Conservation (phyloP, 2,329 filamentous ascomycete species). For the Hymenoscyphus albidus region DNA sequence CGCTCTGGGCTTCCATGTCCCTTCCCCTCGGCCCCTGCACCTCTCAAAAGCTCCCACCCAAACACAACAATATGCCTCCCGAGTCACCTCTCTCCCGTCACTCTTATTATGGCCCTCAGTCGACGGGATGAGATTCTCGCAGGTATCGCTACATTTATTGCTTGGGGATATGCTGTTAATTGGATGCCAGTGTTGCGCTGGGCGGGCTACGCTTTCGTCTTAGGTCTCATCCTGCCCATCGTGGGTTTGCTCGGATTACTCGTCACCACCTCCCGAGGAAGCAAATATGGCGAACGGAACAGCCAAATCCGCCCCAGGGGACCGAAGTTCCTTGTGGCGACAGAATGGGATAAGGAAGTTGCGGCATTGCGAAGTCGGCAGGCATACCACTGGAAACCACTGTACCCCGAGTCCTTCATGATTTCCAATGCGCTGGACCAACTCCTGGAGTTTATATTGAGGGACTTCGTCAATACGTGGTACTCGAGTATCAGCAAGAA, state of each 20-base stretch:
- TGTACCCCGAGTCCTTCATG: conserved; percentile 72
- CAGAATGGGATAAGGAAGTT: conserved; percentile 67
- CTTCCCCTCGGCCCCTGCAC: background rate
- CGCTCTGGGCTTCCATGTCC: background rate
- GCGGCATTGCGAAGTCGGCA: conserved; percentile 61
- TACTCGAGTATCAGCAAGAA: conserved; percentile 81
- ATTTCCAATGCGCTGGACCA: conserved; percentile 79
- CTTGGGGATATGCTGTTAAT: conserved; percentile 82
- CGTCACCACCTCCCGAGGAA: conserved; percentile 56
- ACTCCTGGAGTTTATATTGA: conserved; percentile 69
- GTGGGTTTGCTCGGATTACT: conserved; percentile 55
- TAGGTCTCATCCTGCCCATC: conserved; percentile 57
- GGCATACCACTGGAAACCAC: conserved; percentile 61
- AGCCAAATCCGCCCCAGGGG: conserved; percentile 42
- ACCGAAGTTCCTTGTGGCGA: conserved; percentile 57
- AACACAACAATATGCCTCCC: conserved; percentile 29
- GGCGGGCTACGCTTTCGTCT: conserved; percentile 76
- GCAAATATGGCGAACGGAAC: conserved; percentile 40
- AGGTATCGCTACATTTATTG: conserved; percentile 68
- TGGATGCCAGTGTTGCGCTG: conserved; percentile 82
- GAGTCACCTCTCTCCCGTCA: conserved; percentile 28
- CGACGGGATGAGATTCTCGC: conserved; percentile 68
- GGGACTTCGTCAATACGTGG: conserved; percentile 87
- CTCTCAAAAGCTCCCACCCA: conserved; percentile 8
- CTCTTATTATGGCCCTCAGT: conserved; percentile 61